Conservation (phyloP, 1,284 basidiomycete genomes). For the Kalmanozyma brasiliensis region DNA sequence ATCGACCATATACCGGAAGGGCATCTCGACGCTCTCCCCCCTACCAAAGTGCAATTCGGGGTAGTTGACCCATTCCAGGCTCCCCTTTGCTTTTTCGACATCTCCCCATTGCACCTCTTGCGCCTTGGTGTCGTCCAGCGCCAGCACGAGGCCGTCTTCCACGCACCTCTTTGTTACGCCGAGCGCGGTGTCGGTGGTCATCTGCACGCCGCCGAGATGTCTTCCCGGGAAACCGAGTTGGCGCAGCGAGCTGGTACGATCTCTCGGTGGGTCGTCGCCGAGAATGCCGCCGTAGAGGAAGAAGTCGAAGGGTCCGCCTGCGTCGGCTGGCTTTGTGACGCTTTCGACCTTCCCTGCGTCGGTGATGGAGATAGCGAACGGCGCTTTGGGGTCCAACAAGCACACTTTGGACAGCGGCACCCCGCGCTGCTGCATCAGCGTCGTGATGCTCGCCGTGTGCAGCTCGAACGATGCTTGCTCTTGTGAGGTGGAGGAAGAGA, state of each 20-base stretch:
- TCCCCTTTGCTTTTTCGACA: constrained; percentile 6
- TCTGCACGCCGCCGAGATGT: constrained; percentile 75
- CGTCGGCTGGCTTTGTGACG: neutral
- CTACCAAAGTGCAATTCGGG: constrained; percentile 61
- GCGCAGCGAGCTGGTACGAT: constrained; percentile 84
- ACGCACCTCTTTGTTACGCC: constrained; percentile 91
- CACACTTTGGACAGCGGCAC: constrained; percentile 71
- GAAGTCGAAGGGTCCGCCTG: constrained; percentile 56
- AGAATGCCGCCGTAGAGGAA: constrained; percentile 68
- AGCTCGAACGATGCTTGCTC: constrained; percentile 70
- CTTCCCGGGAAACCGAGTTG: constrained; percentile 80
- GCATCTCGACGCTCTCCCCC: constrained; percentile 63
- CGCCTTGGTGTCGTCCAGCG: constrained; percentile 22
- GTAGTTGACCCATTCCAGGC: constrained; percentile 55
- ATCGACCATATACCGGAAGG: constrained; percentile 61
- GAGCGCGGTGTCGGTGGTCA: constrained; percentile 98
- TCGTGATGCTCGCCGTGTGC: constrained; percentile 75
- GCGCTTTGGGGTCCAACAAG: constrained; percentile 62
- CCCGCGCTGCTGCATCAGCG: constrained; percentile 73
- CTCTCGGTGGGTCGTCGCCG: constrained; percentile 90
- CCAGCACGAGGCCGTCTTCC: constrained; percentile 71
- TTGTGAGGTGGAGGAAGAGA: constrained; percentile 34
- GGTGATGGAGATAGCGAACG: constrained; percentile 45
- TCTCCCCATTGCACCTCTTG: constrained; percentile 33
- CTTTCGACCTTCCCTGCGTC: constrained; percentile 55